phyloP scores from a whole-genome alignment of 148 eudicot genomes.

The Fagopyrum tataricum region DNA sequence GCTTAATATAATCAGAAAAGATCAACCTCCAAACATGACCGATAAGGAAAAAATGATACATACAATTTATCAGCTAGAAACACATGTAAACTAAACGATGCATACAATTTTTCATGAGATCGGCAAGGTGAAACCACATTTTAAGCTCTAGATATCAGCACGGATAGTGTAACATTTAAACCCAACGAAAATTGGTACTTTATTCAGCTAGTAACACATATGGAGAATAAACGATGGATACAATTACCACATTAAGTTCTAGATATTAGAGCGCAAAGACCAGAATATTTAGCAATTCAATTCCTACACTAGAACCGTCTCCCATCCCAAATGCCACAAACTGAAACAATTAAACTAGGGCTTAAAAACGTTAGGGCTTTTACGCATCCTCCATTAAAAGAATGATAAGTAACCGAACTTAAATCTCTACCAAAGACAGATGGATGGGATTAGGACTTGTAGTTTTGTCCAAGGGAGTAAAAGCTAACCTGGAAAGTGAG shows the following conservation, averaged over 20 bases:
- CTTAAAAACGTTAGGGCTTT: not conserved
- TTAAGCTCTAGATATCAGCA: not conserved
- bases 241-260: not conserved
- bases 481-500: constrained; percentile 28
- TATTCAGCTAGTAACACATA: not conserved
- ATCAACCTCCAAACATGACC: no score
- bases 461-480: constrained; percentile 4
- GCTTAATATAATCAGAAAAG: not conserved
- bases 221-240: not conserved
- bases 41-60: not conserved
- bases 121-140: not conserved
- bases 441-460: constrained; percentile 1
- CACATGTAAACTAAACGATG: not conserved
- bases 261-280: not conserved
- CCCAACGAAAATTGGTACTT: not conserved
- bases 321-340: not conserved
- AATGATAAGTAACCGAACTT: not conserved
- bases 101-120: not conserved
- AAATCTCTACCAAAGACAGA: not conserved
- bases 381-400: not conserved
- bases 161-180: not conserved
- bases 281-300: not conserved
- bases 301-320: not conserved
- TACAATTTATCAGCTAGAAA: not conserved
- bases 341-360: not conserved